phyloP scores from a whole-genome alignment of 805 yeast species.

The Wickerhamiella slavikovae region DNA sequence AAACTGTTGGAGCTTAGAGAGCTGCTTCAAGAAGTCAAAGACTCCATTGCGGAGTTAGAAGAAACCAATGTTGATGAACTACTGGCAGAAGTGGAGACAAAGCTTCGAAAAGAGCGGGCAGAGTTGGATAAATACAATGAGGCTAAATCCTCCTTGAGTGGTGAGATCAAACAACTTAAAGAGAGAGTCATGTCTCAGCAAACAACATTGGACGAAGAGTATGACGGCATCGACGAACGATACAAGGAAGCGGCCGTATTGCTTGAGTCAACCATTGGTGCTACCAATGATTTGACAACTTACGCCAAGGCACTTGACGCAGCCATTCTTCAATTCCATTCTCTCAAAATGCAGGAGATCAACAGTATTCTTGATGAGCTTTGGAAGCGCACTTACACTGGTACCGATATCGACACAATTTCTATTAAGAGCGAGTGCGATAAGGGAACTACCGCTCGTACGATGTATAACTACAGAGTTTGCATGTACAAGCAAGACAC shows the following conservation, averaged over 20 bases:
- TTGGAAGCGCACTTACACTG: slow-evolving; percentile 87
- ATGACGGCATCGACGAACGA: slow-evolving; percentile 37
- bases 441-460: slow-evolving; percentile 37
- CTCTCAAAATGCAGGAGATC: slow-evolving; percentile 79
- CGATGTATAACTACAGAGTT: slow-evolving; percentile 72
- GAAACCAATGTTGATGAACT: slow-evolving; percentile 35
- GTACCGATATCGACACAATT: slow-evolving; percentile 86
- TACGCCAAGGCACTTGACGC: slow-evolving; percentile 73
- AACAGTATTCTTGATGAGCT: slow-evolving; percentile 72
- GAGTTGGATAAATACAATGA: slow-evolving; percentile 44
- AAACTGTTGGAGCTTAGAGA: slow-evolving; percentile 29
- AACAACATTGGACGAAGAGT: slow-evolving; percentile 49
- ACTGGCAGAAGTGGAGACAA: slow-evolving; percentile 25
- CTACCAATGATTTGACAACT: slow-evolving; percentile 61
- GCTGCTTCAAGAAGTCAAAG: slow-evolving; percentile 21
- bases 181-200: slow-evolving; percentile 40
- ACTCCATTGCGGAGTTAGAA: slow-evolving; percentile 27
- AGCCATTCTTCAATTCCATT: slow-evolving; percentile 86
- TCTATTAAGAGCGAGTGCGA: slow-evolving; percentile 70
- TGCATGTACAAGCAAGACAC: slow-evolving; percentile 86
- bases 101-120: no score
- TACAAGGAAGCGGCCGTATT: slow-evolving; percentile 56
- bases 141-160: slow-evolving; percentile 55
- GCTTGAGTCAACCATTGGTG: slow-evolving; percentile 52
- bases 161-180: slow-evolving; percentile 68